Evolutionary conservation across 2,329 filamentous ascomycete species (phyloP), one percentile per base, ranked within the genome.

Genomic region (Lithohypha guttulata): DNA sequence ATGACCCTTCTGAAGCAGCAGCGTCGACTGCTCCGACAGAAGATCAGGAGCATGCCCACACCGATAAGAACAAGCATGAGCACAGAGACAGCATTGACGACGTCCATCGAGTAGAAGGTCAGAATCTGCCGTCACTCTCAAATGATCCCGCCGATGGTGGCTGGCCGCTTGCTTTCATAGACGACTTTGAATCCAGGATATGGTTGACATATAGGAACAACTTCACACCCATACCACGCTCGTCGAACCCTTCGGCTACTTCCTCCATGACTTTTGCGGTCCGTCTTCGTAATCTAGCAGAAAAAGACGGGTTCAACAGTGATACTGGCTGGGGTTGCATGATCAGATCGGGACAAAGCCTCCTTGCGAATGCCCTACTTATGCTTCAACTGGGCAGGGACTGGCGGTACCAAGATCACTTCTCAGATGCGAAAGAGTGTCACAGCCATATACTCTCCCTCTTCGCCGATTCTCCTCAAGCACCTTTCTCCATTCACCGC

Each of bases 321-420:
- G 91, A 98, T 58, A 87, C 84, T 7, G 91, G 91, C 36, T 98
- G 93, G 86, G 91, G 91, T 0, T 98, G 91, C 56, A 98, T 98
- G 91, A 96, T 98, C 52, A 72, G 91, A 43, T 95, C 89, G 4
- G 91, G 91, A 3, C 91, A 98, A 64, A 89, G 84, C 54, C 69
- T 98, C 18, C 68, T 98, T 28, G 89, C 89, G 30, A 98, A 96
- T 60, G 73, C 89, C 1, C 68, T 96, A 52, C 63, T 76, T 13
- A 71, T 82, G 40, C 64, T 87, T 33, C 69, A 73, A 26, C 64
- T 95, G 15, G 89, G 91, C 14, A 77, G 91, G 71, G 81, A 51
- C 13, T 52, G 50, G 50, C 43, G 50, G 14, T 39, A 31, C 38
- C 42, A 15, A 17, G 23, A 11, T 18, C 8, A 18, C 3, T 13